Evolutionary conservation across 768 basidiomycete species (phyloP).

Genomic region (Boletus sp.): DNA sequence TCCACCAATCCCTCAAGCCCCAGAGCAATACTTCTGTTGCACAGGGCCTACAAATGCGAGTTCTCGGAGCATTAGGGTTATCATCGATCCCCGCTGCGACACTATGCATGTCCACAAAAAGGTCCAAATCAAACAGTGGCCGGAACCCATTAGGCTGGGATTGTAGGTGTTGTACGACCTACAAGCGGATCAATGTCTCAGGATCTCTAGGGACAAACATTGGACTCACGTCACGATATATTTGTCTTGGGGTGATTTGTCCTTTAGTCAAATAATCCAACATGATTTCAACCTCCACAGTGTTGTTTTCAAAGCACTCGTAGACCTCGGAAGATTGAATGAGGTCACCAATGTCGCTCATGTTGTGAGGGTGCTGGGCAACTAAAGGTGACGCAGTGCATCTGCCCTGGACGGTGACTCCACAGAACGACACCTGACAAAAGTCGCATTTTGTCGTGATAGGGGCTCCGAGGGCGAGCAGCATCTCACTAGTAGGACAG

Average conservation of each 20-base stretch:
- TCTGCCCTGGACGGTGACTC: constrained; percentile 70
- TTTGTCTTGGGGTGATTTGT: constrained; percentile 60
- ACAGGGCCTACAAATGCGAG: constrained; percentile 65
- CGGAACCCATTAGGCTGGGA: constrained; percentile 60
- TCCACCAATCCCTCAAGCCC: constrained; percentile 81
- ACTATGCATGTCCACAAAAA: constrained; percentile 67
- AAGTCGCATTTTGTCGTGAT: constrained; percentile 81
- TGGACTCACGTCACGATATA: constrained; percentile 69
- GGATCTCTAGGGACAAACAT: background rate
- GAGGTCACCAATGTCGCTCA: constrained; percentile 68
- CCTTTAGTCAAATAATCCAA: constrained; percentile 72
- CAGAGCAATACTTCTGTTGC: constrained; percentile 72
- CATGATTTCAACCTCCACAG: constrained; percentile 79
- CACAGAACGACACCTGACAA: constrained; percentile 80
- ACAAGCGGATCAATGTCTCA: constrained; percentile 6
- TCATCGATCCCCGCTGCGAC: constrained; percentile 55
- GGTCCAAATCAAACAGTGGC: constrained; percentile 63
- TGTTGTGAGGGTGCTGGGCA: constrained; percentile 64
- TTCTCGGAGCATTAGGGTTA: constrained; percentile 55
- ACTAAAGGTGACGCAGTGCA: constrained; percentile 59
- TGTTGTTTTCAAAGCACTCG: constrained; percentile 75
- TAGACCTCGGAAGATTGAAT: constrained; percentile 75
- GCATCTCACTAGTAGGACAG: constrained; percentile 53
- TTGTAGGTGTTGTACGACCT: constrained; percentile 64
- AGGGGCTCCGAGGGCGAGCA: constrained; percentile 70